A percentile compares a stretch with the other conserved stretches of the same genome.
These are phyloP conservation scores for Coelastrella sp. DNA, from an alignment of 139 green algal species.

Conservation along the genomic window DNA sequence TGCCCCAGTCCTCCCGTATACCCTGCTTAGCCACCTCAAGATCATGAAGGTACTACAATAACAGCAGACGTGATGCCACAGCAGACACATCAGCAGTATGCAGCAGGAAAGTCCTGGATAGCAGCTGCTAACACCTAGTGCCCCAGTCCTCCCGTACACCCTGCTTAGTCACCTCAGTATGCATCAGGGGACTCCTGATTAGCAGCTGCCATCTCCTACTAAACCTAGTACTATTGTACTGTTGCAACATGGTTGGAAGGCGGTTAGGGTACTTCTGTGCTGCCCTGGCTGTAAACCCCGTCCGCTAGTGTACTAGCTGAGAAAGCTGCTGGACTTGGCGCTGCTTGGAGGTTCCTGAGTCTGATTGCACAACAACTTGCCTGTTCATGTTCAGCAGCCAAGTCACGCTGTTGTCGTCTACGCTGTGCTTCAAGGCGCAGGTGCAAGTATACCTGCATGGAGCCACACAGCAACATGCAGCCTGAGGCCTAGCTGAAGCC, in stretches of 20 bases:
- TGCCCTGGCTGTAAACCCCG: no score
- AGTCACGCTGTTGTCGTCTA: slow-evolving; percentile 2
- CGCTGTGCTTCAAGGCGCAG: slow-evolving; percentile 31
- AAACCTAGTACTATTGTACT: no score
- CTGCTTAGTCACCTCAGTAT: background rate
- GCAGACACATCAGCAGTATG: no score
- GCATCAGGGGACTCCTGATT: no score
- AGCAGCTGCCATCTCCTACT: no score
- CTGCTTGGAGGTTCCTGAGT: no score
- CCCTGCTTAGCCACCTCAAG: background rate
- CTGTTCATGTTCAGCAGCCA: background rate
- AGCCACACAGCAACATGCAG: background rate
- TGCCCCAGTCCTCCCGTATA: slow-evolving; percentile 55
- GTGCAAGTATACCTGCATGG: background rate
- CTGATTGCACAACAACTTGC: background rate
- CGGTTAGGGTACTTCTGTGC: no score
- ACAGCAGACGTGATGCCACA: background rate
- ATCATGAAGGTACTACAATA: background rate
- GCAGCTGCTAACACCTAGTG: no score
- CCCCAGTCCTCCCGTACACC: slow-evolving; percentile 56
- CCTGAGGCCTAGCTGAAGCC: background rate
- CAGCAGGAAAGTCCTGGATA: no score
- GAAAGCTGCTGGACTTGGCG: no score
- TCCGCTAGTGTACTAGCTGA: no score
- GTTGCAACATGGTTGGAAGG: no score